Base-by-base conservation (phyloP, 495 filamentous ascomycete species). In the Penicillium egyptiacum region DNA sequence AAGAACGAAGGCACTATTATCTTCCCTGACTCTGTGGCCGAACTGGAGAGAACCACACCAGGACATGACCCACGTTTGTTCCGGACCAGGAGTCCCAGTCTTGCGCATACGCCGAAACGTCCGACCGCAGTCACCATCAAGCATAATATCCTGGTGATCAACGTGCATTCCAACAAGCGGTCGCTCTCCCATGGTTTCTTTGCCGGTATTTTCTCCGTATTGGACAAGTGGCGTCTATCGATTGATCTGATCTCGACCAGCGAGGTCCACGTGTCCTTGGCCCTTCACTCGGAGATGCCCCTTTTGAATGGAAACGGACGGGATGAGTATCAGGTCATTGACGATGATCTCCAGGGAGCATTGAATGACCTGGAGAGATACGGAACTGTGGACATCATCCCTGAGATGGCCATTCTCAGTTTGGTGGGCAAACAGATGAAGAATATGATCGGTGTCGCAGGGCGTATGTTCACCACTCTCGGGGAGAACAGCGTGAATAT, bases 91-190 rank as follows among this genome's bases (percentile, higher is more conserved):
- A 79, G 78, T 45, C 67, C 76, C 10, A 81, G 81, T 48, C 63
- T 77, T 2, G 56, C 71, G 60, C 71, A 79, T 51, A 70, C 75
- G 19, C 84, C 83, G 20, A 88, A 86, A 66, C 76, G 88, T 23
- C 94, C 94, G 6, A 98, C 94, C 0, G 94, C 94, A 12, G 91
- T 98, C 23, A 97, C 94, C 11, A 91, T 96, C 75, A 98, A 98
- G 79, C 87, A 89, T 63, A 85, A 90, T 65, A 96, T 96, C 63
- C 81, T 89, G 16, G 88, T 98, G 43, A 86, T 98, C 66, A 97
- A 96, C 70, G 89, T 98, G 25, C 92, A 96, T 78, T 93, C 89
- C 20, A 96, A 97, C 71, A 90, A 92, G 73, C 85, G 90, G 47
- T 88, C 87, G 9, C 81, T 91, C 50, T 88, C 92, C 0, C 92